These are phyloP conservation scores for Jaminaea rosea DNA, from an alignment of 1,284 basidiomycete genomes.

Conservation along the genomic window DNA sequence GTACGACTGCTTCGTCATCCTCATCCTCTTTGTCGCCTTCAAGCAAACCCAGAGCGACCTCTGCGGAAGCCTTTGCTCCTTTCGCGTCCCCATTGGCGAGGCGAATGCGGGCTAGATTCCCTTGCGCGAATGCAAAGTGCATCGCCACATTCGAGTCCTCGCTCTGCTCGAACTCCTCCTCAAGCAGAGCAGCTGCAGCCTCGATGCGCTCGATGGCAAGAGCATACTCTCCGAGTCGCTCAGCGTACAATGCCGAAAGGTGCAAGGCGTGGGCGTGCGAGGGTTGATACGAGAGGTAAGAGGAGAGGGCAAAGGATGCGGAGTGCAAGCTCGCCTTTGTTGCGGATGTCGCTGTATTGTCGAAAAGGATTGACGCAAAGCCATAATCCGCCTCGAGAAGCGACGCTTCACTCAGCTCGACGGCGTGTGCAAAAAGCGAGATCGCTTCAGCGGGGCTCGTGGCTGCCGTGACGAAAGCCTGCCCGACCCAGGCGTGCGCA, in stretches of 20 bases:
- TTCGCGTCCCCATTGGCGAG: conserved; percentile 58
- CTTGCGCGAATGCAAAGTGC: conserved; percentile 71
- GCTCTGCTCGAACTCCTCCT: conserved; percentile 74
- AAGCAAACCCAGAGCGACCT: conserved; percentile 66
- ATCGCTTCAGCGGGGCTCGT: conserved; percentile 61
- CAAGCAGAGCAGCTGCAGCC: conserved; percentile 66
- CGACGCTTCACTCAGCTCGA: conserved; percentile 59
- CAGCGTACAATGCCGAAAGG: conserved; percentile 75
- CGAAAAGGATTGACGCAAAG: conserved; percentile 62
- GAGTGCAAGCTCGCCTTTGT: conserved; percentile 31
- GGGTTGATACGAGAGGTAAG: conserved; percentile 64
- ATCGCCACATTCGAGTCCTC: conserved; percentile 70
- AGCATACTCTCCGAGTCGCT: conserved; percentile 66
- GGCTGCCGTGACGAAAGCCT: conserved; percentile 68
- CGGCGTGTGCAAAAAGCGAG: conserved; percentile 78
- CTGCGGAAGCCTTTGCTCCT: conserved; percentile 62
- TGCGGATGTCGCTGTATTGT: conserved; percentile 44
- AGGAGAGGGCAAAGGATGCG: conserved; percentile 68
- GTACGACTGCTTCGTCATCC: conserved; percentile 41
- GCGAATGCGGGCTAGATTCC: conserved; percentile 70
- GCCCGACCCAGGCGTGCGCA: conserved; percentile 84
- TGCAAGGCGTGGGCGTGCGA: conserved; percentile 69
- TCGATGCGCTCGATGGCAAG: conserved; percentile 58
- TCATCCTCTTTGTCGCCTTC: conserved; percentile 49
- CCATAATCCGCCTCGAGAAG: conserved; percentile 75